A percentile compares a stretch with the other conserved stretches of the same genome.
Conservation (phyloP, 495 filamentous ascomycete genomes). For the Copromyces sp. region DNA sequence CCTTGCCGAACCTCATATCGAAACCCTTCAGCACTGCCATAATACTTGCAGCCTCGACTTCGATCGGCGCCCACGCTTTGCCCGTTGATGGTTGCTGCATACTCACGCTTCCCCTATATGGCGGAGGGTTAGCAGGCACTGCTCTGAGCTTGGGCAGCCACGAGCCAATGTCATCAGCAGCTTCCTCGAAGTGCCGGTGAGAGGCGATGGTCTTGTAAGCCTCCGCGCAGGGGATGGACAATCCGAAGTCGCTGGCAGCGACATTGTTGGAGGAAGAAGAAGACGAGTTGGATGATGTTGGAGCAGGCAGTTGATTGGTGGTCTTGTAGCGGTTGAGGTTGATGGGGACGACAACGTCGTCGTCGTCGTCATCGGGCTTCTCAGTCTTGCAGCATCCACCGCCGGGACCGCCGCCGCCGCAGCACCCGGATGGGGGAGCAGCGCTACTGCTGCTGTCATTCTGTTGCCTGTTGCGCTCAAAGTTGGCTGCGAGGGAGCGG, state of each 20-base stretch:
- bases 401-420: constrained; percentile 41
- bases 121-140: constrained; percentile 27
- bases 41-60: constrained; percentile 78
- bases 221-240: constrained; percentile 59
- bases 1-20: constrained; percentile 61
- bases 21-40: constrained; percentile 78
- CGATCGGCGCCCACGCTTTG: constrained; percentile 44
- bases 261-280: background rate
- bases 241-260: constrained; percentile 3
- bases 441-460: constrained; percentile 28
- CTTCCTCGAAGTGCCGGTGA: constrained; percentile 68
- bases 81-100: constrained; percentile 5
- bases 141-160: constrained; percentile 69
- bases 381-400: constrained; percentile 31
- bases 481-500: constrained; percentile 64
- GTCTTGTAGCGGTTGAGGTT: background rate
- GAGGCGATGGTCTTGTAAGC: constrained; percentile 73
- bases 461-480: constrained; percentile 26
- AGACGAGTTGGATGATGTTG: background rate
- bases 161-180: constrained; percentile 60
- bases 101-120: background rate
- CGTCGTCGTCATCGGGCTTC: background rate
- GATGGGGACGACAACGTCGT: background rate
- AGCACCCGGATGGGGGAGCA: constrained; percentile 2
- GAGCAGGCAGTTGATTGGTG: background rate